phyloP scores from a whole-genome alignment of 768 basidiomycete species.

The Galerina sulciceps region DNA sequence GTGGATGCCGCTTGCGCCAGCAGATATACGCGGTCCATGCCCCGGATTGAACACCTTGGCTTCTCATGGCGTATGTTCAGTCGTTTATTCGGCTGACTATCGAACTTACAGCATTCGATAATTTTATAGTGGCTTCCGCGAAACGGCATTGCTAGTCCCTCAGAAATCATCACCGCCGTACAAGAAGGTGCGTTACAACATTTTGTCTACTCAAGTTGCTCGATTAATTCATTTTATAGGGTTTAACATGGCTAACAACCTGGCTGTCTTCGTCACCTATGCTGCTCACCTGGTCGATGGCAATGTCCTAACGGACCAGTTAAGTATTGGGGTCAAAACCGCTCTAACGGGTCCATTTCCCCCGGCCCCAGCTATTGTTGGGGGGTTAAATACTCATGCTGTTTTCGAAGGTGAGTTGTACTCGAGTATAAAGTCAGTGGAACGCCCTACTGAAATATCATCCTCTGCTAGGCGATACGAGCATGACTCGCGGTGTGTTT shows the following conservation, averaged over 20 bases:
- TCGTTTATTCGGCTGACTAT: too few relatives aligned
- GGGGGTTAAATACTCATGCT: too few relatives aligned
- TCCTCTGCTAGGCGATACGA: constrained; percentile 21
- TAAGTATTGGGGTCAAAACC: constrained; percentile 27
- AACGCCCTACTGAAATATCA: background rate
- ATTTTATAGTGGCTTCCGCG: constrained; percentile 15
- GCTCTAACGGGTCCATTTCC: constrained; percentile 25
- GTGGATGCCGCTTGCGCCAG: constrained; percentile 19
- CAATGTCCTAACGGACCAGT: constrained; percentile 23
- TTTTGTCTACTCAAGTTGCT: background rate
- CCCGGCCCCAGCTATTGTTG: constrained; percentile 24
- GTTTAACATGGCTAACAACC: constrained; percentile 24
- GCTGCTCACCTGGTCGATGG: constrained; percentile 27
- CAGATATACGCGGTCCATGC: constrained; percentile 26
- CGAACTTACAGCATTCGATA: too few relatives aligned
- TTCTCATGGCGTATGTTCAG: constrained; percentile 26
- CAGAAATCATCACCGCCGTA: constrained; percentile 17
- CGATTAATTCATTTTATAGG: background rate
- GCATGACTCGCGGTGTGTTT: constrained; percentile 22
- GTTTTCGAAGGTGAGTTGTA: constrained; percentile 21
- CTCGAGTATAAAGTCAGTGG: background rate
- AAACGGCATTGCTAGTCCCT: constrained; percentile 15
- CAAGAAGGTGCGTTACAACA: constrained; percentile 17
- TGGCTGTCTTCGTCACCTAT: constrained; percentile 26
- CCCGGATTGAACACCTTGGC: constrained; percentile 28